Base-by-base conservation (phyloP, 192 early-diverging fungal genomes). In the Backusella liffmaniae region DNA sequence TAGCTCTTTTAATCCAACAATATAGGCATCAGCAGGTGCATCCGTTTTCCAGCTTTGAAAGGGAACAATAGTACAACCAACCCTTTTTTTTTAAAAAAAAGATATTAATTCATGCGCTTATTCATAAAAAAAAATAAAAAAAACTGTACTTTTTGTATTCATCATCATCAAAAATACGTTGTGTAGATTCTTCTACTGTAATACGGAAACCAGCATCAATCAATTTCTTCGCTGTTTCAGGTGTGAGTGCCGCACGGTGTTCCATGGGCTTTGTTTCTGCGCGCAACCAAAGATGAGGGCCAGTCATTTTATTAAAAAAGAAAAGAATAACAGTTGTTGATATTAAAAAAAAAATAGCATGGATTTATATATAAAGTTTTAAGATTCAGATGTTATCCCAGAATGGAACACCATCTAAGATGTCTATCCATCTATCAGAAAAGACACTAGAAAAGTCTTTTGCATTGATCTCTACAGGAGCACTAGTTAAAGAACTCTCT, bases 191-290 rank as follows among this genome's bases (percentile, higher is more conserved):
- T 85, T 99, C 97, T 7, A 97, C 95, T 5, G 95, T 94, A 82
- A 99, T 94, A 80, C 91, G 79, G 85, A 96, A 97, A 68, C 94
- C 91, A 44, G 88, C 82, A 35, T 86, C 91, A 66, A 98, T 79
- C 21, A 99, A 88, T 76, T 84, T 88, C 86, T 94, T 91, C 88
- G 89, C 90, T 53, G 90, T 90, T 30, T 85, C 85, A 15, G 97
- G 97, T 36, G 97, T 96, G 74, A 99, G 85, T 34, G 94, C 94
- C 36, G 96, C 93, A 66, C 97, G 89, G 84, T 94, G 92, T 88
- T 99, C 97, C 84, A 96, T 94, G 37, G 91, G 88, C 90, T 99
- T 99, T 77, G 96, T 99, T 84, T 99, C 97, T 59, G 96, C 96
- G 76, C 97, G 92, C 71, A 99, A 90, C 97, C 97, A 98, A 73